Percentiles rank a stretch among this genome's conserved stretches.
Evolutionary conservation across 2,329 filamentous ascomycete species (phyloP).

Genomic region (Grosmannia clavigera): DNA sequence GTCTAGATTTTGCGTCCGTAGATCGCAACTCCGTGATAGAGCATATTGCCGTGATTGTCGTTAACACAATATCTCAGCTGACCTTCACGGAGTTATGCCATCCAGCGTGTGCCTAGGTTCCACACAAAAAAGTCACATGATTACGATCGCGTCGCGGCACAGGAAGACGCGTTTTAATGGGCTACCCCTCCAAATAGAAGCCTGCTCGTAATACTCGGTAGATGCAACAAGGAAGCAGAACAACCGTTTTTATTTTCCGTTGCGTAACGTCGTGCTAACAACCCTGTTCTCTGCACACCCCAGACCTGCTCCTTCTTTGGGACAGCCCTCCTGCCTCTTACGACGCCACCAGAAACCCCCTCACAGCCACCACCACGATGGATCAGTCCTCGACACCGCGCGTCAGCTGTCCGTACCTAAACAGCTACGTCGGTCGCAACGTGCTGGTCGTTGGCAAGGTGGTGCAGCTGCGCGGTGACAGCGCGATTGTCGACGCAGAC

Average conservation of each 20-base stretch:
- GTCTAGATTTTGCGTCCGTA: neutral
- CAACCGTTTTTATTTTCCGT: neutral
- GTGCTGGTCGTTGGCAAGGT: conserved; percentile 84
- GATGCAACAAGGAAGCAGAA: neutral
- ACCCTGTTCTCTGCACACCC: neutral
- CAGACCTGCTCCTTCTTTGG: neutral
- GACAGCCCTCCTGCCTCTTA: neutral
- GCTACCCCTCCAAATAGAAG: neutral
- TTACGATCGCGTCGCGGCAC: neutral
- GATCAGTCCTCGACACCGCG: conserved; percentile 64
- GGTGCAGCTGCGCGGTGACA: conserved; percentile 66
- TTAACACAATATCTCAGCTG: neutral
- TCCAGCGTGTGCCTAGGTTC: neutral
- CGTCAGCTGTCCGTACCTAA: conserved; percentile 68
- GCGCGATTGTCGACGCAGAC: conserved; percentile 67
- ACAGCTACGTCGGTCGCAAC: conserved; percentile 59
- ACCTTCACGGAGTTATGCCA: neutral
- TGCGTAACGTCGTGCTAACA: neutral
- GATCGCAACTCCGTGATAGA: neutral
- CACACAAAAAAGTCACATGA: neutral
- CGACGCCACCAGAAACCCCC: neutral
- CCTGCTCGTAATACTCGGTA: no score
- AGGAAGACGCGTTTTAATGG: neutral
- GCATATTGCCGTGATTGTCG: neutral
- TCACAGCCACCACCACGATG: conserved; percentile 34